Evolutionary conservation across 2,329 filamentous ascomycete genomes (phyloP), one percentile per base, ranked within the genome.

Genomic region (Hirsutella minnesotensis): DNA sequence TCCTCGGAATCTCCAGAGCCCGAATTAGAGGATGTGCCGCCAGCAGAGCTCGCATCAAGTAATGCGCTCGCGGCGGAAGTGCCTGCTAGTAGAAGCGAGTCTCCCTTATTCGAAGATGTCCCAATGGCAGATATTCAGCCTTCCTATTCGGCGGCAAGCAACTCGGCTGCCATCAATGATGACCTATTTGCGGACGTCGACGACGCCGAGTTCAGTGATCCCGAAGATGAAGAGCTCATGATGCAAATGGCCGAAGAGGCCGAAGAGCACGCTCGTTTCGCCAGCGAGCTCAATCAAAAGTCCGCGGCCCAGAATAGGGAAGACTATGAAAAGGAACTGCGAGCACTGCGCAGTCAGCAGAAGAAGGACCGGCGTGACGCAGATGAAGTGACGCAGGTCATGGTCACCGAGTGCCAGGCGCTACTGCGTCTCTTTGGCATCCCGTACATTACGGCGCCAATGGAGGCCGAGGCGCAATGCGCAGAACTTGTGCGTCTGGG

Each of bases 391-490:
- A 94, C 89, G 0, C 86, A 94, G 51, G 83, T 90, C 51, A 98
- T 98, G 92, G 80, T 96, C 34, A 79, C 82, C 1, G 94, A 98
- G 63, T 96, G 92, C 49, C 92, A 98, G 58, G 83, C 92, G 38
- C 74, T 98, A 0, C 76, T 98, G 18, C 76, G 80, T 5, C 75
- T 95, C 9, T 98, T 98, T 60, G 92, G 92, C 1, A 77, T 98
- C 10, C 92, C 92, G 0, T 98, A 98, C 57, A 83, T 98, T 52
- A 98, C 90, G 0, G 92, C 92, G 0, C 94, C 94, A 0, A 96
- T 96, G 92, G 92, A 98, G 72, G 92, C 92, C 0, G 92, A 98
- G 69, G 92, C 92, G 0, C 92, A 98, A 60, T 98, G 92, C 56
- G 92, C 92, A 1, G 86, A 95, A 62, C 76, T 98, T 4, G 89